Evolutionary conservation across 2,329 filamentous ascomycete genomes (phyloP).

Genomic region (Hypomyces rosellus): DNA sequence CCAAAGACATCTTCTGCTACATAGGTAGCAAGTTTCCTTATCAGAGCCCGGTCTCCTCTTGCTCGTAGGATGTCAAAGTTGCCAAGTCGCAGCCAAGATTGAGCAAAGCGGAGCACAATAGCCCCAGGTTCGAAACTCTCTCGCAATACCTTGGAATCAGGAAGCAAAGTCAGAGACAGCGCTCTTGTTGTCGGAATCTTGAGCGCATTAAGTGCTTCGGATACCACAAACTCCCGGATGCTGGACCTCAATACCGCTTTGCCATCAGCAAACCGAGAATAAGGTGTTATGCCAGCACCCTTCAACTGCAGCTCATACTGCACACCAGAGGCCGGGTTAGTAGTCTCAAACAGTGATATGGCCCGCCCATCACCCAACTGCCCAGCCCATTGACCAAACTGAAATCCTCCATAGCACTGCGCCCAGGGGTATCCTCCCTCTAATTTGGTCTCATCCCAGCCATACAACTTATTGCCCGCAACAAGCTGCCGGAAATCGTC

Average conservation of each 20-base stretch:
- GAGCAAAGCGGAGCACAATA: conserved; percentile 85
- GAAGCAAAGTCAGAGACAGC: conserved; percentile 71
- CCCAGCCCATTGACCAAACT: conserved; percentile 85
- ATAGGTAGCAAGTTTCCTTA: conserved; percentile 72
- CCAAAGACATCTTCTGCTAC: conserved; percentile 80
- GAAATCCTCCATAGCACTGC: conserved; percentile 88
- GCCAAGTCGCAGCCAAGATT: conserved; percentile 88
- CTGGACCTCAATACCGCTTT: conserved; percentile 88
- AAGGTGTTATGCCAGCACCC: conserved; percentile 87
- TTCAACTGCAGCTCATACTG: conserved; percentile 92
- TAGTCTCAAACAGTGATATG: conserved; percentile 88
- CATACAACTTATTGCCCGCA: conserved; percentile 75
- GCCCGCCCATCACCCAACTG: conserved; percentile 92
- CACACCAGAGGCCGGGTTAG: conserved; percentile 61
- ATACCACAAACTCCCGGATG: conserved; percentile 90
- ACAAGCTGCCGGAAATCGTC: conserved; percentile 72
- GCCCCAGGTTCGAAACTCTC: conserved; percentile 85
- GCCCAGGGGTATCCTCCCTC: conserved; percentile 90
- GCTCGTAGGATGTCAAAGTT: conserved; percentile 89
- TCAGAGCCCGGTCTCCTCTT: conserved; percentile 68
- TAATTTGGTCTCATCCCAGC: conserved; percentile 61
- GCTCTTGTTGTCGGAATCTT: conserved; percentile 82
- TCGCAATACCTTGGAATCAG: conserved; percentile 64
- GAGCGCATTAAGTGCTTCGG: conserved; percentile 80
- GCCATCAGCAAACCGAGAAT: conserved; percentile 93